Evolutionary conservation across 768 basidiomycete species (phyloP), one percentile per base, ranked within the genome.

Genomic region (Kwoniella newhampshirensis): DNA sequence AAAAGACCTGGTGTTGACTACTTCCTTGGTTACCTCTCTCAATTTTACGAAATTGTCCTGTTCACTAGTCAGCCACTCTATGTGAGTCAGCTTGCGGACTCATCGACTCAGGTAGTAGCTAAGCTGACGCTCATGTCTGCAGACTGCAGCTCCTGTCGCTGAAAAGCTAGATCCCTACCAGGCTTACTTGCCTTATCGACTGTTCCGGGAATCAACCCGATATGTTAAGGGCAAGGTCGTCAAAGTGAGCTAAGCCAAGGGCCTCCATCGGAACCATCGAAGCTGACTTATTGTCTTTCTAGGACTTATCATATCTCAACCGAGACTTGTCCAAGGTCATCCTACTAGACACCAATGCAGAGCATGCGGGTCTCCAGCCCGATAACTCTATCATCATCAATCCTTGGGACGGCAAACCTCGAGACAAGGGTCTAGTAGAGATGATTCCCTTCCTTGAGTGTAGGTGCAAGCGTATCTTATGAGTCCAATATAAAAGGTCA

Each of bases 1-100:
- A 99, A 98, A 78, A 85, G 96, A 30, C 94, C 96, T 1, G 96
- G 96, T 3, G 89, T 92, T 15, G 96, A 99, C 73, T 98, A 99
- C 78, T 99, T 99, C 83, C 81, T 99, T 30, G 93, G 85, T 25
- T 99, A 99, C 75, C 84, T 99, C 45, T 90, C 91, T 0, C 94
- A 97, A 71, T 99, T 98, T 80, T 99, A 91, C 75, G 96, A 99
- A 80, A 84, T 98, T 55, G 94, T 98, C 30, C 81, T 99, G 51
- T 99, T 98, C 79, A 98, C 93, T 9, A 82, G 86, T 17, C 91
- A 94, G 78, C 83, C 88, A 54, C 81, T 83, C 68, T 97, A 94
- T 76, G 93, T 94, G 63, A 46, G 89, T 82, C 35, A 6, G 32
- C 6, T 32, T 32, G 6, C 32, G 32, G 13, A 32, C n/a, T 28